phyloP scores from a whole-genome alignment of 805 yeast genomes.

The Candida nonsorbophila region DNA sequence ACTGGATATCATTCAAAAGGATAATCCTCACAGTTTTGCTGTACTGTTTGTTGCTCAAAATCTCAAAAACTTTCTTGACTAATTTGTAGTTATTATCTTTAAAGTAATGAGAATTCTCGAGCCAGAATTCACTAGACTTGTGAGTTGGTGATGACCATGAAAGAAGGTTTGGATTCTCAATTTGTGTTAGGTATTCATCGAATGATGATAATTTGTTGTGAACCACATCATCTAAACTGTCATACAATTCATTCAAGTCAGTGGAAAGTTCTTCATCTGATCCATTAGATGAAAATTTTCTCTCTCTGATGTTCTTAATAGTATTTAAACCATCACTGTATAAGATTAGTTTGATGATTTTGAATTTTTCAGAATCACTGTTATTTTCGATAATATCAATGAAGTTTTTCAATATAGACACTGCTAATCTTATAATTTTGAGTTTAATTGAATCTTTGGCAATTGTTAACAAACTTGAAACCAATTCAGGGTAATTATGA shows the following conservation, averaged over 20 bases:
- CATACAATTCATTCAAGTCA: constrained; percentile 59
- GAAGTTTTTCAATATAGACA: constrained; percentile 66
- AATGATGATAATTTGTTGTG: constrained; percentile 74
- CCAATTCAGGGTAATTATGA: constrained; percentile 49
- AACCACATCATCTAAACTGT: constrained; percentile 65
- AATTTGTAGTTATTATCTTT: constrained; percentile 73
- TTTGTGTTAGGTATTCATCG: constrained; percentile 85
- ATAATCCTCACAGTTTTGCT: constrained; percentile 23
- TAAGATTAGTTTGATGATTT: constrained; percentile 60
- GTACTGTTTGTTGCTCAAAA: constrained; percentile 34
- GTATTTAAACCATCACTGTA: constrained; percentile 71
- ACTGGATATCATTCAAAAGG: constrained; percentile 39
- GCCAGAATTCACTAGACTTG: constrained; percentile 83
- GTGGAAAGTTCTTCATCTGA: constrained; percentile 78
- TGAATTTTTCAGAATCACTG: constrained; percentile 30
- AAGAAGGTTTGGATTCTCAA: constrained; percentile 67
- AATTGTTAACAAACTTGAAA: constrained; percentile 48
- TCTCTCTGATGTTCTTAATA: constrained; percentile 63
- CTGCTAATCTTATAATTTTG: constrained; percentile 81
- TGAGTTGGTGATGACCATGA: constrained; percentile 88
- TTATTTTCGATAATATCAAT: constrained; percentile 28
- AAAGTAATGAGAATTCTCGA: constrained; percentile 71
- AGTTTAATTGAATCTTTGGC: constrained; percentile 85
- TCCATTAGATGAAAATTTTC: constrained; percentile 73
- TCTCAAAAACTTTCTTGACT: constrained; percentile 53